Evolutionary conservation across 2,329 filamentous ascomycete genomes (phyloP).

Genomic region (Metarhizium sp.): DNA sequence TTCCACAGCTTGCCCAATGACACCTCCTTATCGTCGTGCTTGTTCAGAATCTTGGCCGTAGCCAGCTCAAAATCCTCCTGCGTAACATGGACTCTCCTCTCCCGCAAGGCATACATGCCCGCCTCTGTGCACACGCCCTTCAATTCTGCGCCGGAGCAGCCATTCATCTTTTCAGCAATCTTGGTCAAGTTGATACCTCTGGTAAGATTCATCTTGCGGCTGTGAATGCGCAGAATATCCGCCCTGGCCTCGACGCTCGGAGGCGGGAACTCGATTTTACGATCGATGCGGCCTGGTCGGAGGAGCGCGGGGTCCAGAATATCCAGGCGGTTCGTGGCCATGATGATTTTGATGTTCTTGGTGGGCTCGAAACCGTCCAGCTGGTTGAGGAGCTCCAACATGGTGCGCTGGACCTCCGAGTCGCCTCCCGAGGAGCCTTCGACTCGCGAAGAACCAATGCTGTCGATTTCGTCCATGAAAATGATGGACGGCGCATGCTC

Average conservation of each 20-base stretch:
- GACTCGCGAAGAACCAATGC: constrained; percentile 92
- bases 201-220: constrained; percentile 96
- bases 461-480: constrained; percentile 99
- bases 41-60: constrained; percentile 98
- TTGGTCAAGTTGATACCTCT: constrained; percentile 95
- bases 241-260: constrained; percentile 93
- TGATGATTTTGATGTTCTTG: constrained; percentile 99
- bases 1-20: constrained; percentile 75
- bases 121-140: constrained; percentile 99
- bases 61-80: constrained; percentile 98
- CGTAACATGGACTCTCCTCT: constrained; percentile 93
- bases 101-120: constrained; percentile 94
- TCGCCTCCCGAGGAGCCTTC: constrained; percentile 93
- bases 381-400: constrained; percentile 97
- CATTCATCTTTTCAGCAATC: constrained; percentile 99
- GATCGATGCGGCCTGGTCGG: constrained; percentile 93
- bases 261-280: constrained; percentile 98
- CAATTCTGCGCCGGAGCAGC: constrained; percentile 91
- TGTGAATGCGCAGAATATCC: constrained; percentile 96
- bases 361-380: constrained; percentile 97
- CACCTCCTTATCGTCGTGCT: constrained; percentile 97
- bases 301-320: constrained; percentile 93
- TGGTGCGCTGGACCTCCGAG: constrained; percentile 95
- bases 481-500: constrained; percentile 98
- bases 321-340: constrained; percentile 97